Percentiles rank a stretch among this genome's conserved stretches.
phyloP scores from a whole-genome alignment of 306 rosid genomes.

The Herpetospermum pedunculosum region DNA sequence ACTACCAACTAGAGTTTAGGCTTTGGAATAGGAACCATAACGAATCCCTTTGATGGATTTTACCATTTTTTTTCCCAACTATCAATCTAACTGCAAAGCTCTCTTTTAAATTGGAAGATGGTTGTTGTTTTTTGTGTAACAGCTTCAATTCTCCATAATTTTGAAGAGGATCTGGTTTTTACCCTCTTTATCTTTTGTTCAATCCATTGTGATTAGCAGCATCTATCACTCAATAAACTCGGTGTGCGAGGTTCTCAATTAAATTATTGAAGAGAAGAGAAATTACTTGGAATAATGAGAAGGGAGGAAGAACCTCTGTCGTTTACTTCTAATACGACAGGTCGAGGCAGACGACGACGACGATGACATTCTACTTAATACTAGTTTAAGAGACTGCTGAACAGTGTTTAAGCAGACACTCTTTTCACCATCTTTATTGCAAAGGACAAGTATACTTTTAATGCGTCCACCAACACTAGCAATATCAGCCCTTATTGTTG shows the following conservation, averaged over 20 bases:
- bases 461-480: slow-evolving; percentile 80
- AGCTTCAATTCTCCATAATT: neutral
- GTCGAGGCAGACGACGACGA: slow-evolving; percentile 38
- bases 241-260: neutral
- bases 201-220: neutral
- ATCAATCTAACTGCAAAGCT: neutral
- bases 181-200: neutral
- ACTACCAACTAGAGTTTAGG: neutral
- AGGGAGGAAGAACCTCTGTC: slow-evolving; percentile 96
- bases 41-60: neutral
- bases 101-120: neutral
- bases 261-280: neutral
- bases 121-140: neutral
- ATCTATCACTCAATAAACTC: neutral
- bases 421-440: slow-evolving; percentile 48
- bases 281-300: slow-evolving; percentile 28
- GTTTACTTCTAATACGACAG: slow-evolving; percentile 68
- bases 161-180: neutral
- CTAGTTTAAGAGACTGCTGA: slow-evolving; percentile 65
- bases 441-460: slow-evolving; percentile 58
- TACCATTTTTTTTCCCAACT: neutral
- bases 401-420: slow-evolving; percentile 45
- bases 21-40: neutral
- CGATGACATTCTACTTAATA: slow-evolving; percentile 47
- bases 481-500: slow-evolving; percentile 71